Evolutionary conservation across 2,329 filamentous ascomycete genomes (phyloP), one percentile per base, ranked within the genome.

Genomic region (Hypocrella siamensis): DNA sequence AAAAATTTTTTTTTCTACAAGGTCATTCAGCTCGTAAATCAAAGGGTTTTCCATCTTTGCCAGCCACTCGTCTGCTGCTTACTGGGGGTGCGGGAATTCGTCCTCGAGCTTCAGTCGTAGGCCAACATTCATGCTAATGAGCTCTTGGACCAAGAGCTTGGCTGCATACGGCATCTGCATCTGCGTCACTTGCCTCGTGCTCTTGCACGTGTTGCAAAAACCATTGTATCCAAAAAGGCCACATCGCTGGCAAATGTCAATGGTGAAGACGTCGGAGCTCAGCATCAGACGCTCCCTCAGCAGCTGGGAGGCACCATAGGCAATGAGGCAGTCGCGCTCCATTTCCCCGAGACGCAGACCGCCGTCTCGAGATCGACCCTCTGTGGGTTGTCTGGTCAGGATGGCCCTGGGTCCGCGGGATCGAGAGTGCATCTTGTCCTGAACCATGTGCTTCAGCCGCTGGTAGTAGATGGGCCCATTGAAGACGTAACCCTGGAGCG

Each of bases 391-490:
- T 8, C 90, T 76, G 1, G 90, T 98, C 17, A 98, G 67, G 41
- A 93, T 90, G 17, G 88, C 88, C 10, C 82, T 71, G 0, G 90
- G 92, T 0, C 92, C 92, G 11, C 84, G 78, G 3, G 88, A 77
- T 38, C 90, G 83, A 19, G 83, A 88, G 59, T 98, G 90, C 90
- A 98, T 96, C 62, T 98, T 98, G 54, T 98, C 90, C 55, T 96
- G 86, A 4, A 98, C 90, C 90, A 98, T 98, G 67, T 98, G 90
- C 70, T 98, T 98, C 42, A 98, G 73, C 43, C 93, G 93, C 63
- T 98, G 90, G 63, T 98, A 98, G 64, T 93, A 98, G 57, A 98
- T 98, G 9, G 90, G 90, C 0, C 90, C 90, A 52, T 93, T 93
- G 67, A 96, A 98, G 49, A 98, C 85, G 58, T 96, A 96, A 10